phyloP scores from a whole-genome alignment of 164 flowering plant genomes.

The Kingdonia uniflora region DNA sequence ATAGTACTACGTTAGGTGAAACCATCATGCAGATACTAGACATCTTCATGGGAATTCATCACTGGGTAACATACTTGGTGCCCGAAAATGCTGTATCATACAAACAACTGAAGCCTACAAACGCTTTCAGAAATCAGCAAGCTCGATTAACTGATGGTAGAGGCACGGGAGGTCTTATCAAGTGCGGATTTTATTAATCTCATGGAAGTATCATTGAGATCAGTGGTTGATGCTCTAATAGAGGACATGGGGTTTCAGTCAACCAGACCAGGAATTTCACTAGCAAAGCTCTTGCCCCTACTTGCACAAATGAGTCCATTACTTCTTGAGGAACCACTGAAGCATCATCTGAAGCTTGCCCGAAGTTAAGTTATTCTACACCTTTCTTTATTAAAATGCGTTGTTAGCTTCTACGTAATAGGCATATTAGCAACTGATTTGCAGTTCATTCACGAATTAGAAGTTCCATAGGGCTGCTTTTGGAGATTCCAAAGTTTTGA shows the following conservation, averaged over 20 bases:
- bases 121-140: constrained; percentile 27
- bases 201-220: constrained; percentile 46
- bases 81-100: constrained; percentile 36
- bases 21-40: constrained; percentile 60
- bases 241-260: constrained; percentile 36
- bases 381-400: constrained; percentile 63
- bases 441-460: not conserved
- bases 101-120: constrained; percentile 13
- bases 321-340: constrained; percentile 59
- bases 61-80: constrained; percentile 66
- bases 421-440: not conserved
- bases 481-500: not conserved
- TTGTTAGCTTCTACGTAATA: constrained; percentile 10
- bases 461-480: not conserved
- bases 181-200: constrained; percentile 60
- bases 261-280: constrained; percentile 38
- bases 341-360: constrained; percentile 36
- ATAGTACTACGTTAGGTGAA: constrained; percentile 38
- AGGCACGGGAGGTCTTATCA: constrained; percentile 67
- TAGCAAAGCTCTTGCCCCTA: constrained; percentile 64
- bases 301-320: constrained; percentile 40
- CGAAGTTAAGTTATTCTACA: constrained; percentile 74
- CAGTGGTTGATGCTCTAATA: constrained; percentile 38
- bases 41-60: constrained; percentile 51
- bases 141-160: constrained; percentile 65